A percentile compares a stretch with the other conserved stretches of the same genome.
Evolutionary conservation across 1,139 yeast species (phyloP).

Genomic region (Candida glucosophila): DNA sequence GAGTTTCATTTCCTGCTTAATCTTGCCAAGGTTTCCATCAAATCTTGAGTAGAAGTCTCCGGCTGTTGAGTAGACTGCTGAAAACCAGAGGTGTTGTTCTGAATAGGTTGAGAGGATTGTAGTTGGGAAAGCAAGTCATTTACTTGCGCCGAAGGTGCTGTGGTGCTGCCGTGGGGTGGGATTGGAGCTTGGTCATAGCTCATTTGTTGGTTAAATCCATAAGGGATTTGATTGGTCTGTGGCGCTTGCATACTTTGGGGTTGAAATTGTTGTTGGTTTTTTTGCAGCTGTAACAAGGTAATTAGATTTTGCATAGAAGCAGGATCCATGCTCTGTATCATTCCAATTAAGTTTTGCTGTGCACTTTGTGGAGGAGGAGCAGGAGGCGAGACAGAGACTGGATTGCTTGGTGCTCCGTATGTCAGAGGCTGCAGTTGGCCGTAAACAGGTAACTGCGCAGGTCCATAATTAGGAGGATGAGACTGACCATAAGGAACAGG

Average conservation of each 20-base stretch:
- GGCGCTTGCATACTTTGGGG: slow-evolving; percentile 8
- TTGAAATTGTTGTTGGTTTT: slow-evolving; percentile 8
- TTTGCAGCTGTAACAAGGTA: slow-evolving; percentile 25
- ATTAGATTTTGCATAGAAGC: slow-evolving; percentile 42
- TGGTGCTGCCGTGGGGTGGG: slow-evolving; percentile 6
- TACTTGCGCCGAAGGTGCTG: slow-evolving; percentile 15
- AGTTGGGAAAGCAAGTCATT: slow-evolving; percentile 21
- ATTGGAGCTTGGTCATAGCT: slow-evolving; percentile 7
- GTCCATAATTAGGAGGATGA: not conserved
- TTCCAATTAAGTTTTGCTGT: slow-evolving; percentile 14
- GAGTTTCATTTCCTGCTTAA: slow-evolving; percentile 15
- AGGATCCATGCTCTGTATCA: slow-evolving; percentile 44
- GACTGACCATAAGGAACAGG: slow-evolving; percentile 1
- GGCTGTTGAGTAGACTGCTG: slow-evolving; percentile 4
- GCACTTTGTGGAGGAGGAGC: slow-evolving; percentile 3
- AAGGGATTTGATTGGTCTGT: slow-evolving; percentile 2
- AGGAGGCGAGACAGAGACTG: slow-evolving; percentile 1
- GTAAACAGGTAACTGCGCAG: too few relatives aligned
- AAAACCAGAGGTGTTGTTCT: slow-evolving; percentile 5
- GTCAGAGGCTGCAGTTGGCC: slow-evolving; percentile 6
- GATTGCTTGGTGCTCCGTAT: slow-evolving; percentile 4
- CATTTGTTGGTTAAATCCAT: slow-evolving; percentile 4
- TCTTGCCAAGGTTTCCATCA: slow-evolving; percentile 33
- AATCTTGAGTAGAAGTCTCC: slow-evolving; percentile 13
- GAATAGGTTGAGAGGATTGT: slow-evolving; percentile 9